These are phyloP conservation scores for Comarum palustre DNA, from an alignment of 306 rosid genomes.

Conservation along the genomic window DNA sequence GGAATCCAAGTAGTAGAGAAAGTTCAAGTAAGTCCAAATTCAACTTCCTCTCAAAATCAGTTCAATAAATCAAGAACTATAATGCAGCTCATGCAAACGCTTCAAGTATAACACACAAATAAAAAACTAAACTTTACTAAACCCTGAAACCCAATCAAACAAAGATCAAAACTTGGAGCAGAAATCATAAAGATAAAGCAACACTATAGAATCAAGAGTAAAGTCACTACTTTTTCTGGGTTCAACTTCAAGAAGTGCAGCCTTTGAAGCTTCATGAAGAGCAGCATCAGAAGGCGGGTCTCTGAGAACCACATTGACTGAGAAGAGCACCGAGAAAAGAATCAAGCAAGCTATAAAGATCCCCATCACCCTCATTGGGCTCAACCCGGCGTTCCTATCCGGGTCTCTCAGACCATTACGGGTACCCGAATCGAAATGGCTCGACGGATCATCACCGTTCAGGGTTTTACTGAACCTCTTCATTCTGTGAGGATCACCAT, in stretches of 20 bases:
- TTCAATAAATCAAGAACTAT: conserved; percentile 11
- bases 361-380: conserved; percentile 55
- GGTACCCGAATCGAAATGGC: conserved; percentile 28
- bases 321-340: conserved; percentile 66
- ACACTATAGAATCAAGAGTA: neutral
- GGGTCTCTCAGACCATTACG: conserved; percentile 30
- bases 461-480: conserved; percentile 44
- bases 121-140: no score
- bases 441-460: conserved; percentile 25
- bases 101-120: neutral
- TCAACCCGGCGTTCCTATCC: conserved; percentile 34
- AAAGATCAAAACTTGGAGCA: conserved; percentile 7
- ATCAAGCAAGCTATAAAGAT: conserved; percentile 54
- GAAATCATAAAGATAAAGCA: neutral
- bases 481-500: conserved; percentile 39
- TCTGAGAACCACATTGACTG: conserved; percentile 60
- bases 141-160: neutral
- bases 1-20: neutral
- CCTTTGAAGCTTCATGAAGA: conserved; percentile 32
- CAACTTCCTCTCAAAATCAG: conserved; percentile 10
- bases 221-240: conserved; percentile 38
- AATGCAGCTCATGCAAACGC: conserved; percentile 11
- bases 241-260: conserved; percentile 25
- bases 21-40: neutral
- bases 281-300: conserved; percentile 79